Conservation (phyloP, 2,329 filamentous ascomycete genomes). For the Botrytis cinerea region DNA sequence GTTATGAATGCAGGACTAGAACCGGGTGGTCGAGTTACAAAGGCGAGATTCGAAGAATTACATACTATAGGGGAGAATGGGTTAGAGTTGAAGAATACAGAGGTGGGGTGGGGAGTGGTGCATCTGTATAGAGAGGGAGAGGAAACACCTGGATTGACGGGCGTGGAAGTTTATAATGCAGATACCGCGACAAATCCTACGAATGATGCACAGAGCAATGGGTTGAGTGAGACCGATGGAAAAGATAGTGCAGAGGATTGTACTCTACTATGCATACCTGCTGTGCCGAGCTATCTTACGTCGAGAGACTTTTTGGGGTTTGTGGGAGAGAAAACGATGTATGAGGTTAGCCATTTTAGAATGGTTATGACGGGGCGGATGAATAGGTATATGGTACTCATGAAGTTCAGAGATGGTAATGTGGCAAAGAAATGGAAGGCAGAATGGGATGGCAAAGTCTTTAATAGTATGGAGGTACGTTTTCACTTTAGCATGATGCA, state of each 20-base stretch:
- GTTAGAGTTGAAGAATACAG: constrained; percentile 68
- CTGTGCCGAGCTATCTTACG: constrained; percentile 91
- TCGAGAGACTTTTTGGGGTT: constrained; percentile 90
- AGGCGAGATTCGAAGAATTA: constrained; percentile 71
- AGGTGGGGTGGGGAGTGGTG: constrained; percentile 88
- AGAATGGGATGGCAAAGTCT: constrained; percentile 89
- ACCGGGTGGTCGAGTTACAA: constrained; percentile 67
- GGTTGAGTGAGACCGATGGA: constrained; percentile 43
- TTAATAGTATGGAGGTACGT: constrained; percentile 84
- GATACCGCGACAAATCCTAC: constrained; percentile 8
- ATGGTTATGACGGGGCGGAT: constrained; percentile 88
- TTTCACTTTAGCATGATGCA: constrained; percentile 24
- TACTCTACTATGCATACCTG: constrained; percentile 88
- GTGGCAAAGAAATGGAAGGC: constrained; percentile 78
- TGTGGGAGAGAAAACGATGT: constrained; percentile 82
- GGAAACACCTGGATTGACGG: constrained; percentile 64
- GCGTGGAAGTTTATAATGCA: constrained; percentile 35
- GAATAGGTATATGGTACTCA: constrained; percentile 91
- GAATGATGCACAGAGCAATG: constrained; percentile 35
- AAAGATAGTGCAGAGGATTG: constrained; percentile 55
- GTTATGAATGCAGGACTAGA: constrained; percentile 42
- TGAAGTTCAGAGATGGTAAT: constrained; percentile 82
- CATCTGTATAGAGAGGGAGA: constrained; percentile 88
- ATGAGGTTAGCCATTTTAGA: constrained; percentile 87
- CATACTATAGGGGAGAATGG: not conserved